Percentiles rank a stretch among this genome's conserved stretches.
Evolutionary conservation across 331 rosid species (phyloP).

Genomic region (Spiraea crenata): DNA sequence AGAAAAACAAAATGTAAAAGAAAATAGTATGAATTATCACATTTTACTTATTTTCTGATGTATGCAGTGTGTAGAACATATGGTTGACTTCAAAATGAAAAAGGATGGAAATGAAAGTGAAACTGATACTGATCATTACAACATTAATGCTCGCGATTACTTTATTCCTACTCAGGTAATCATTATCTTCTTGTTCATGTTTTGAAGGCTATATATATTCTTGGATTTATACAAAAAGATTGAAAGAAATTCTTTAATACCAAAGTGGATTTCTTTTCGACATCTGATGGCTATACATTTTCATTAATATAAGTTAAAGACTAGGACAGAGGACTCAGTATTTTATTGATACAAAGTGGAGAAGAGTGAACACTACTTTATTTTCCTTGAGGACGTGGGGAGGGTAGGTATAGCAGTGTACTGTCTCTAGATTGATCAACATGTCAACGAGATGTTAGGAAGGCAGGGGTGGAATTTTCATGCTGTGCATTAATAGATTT

Average conservation of each 20-base stretch:
- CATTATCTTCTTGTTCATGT: slow-evolving; percentile 4
- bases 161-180: slow-evolving; percentile 84
- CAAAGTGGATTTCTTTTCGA: background rate
- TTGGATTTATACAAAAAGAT: background rate
- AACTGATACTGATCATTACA: slow-evolving; percentile 35
- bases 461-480: background rate
- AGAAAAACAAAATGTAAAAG: background rate
- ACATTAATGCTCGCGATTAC: slow-evolving; percentile 83
- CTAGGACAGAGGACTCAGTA: background rate
- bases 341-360: background rate
- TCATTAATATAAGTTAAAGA: background rate
- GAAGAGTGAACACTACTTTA: background rate
- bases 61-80: slow-evolving; percentile 86
- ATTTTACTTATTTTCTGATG: slow-evolving; percentile 7
- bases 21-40: too few relatives aligned
- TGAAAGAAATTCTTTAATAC: background rate
- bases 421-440: background rate
- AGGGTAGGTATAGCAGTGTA: background rate
- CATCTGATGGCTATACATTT: background rate
- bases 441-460: background rate
- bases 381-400: background rate
- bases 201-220: background rate
- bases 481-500: slow-evolving; percentile 11
- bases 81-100: slow-evolving; percentile 67
- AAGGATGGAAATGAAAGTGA: slow-evolving; percentile 49